Conservation (phyloP, 768 basidiomycete species). For the Mycena galopus region DNA sequence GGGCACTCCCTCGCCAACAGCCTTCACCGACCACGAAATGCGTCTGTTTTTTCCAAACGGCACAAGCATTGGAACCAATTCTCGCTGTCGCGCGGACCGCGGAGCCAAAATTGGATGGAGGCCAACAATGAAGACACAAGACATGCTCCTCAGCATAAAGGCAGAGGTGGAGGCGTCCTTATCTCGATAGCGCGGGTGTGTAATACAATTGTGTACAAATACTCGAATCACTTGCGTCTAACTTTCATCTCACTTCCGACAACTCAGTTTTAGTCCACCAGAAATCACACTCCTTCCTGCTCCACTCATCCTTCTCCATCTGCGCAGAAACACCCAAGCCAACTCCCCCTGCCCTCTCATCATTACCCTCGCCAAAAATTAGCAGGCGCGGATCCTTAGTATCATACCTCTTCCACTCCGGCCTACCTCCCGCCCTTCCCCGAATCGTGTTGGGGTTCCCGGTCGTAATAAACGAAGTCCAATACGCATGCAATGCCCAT, state of each 20-base stretch:
- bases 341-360: conserved; percentile 10
- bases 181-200: not conserved
- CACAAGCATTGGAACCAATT: conserved; percentile 55
- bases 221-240: not conserved
- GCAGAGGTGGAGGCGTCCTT: conserved; percentile 53
- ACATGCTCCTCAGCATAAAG: conserved; percentile 63
- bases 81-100: conserved; percentile 58
- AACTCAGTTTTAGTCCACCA: conserved; percentile 7
- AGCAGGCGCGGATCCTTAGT: not conserved
- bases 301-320: conserved; percentile 9
- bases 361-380: conserved; percentile 7
- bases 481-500: conserved; percentile 15
- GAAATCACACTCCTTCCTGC: conserved; percentile 4
- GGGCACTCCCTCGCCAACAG: conserved; percentile 56
- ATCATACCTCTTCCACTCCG: conserved; percentile 2
- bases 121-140: conserved; percentile 60
- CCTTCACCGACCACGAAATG: conserved; percentile 58
- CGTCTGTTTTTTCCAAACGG: conserved; percentile 53
- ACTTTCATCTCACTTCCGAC: conserved; percentile 2
- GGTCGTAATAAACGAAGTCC: conserved; percentile 12
- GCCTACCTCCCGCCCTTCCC: conserved; percentile 3
- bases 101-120: conserved; percentile 64
- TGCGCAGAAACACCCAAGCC: not conserved
- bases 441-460: conserved; percentile 8
- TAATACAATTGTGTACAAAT: not conserved